Base-by-base conservation (phyloP, 305 asterid species). In the Fraxinus sp. region DNA sequence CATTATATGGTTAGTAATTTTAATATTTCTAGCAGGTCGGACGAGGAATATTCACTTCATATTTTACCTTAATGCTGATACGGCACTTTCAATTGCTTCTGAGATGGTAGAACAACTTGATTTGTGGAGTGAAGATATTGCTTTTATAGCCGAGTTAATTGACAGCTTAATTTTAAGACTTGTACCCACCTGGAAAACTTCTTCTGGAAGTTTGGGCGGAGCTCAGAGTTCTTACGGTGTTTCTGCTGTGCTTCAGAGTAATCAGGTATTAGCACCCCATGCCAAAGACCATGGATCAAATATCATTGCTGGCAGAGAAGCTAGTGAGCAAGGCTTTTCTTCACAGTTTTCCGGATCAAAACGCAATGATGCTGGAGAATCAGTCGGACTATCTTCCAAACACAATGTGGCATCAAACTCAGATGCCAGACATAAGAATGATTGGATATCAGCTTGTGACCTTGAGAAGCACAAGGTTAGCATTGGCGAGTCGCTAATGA, bases 81-180 rank as follows among this genome's bases (percentile, higher is more conserved):
- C 94, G 7, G 91, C 94, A 16, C 74, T 85, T 7, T 86, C 97
- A 77, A 89, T 94, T 83, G 94, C 93, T 81, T 77, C 83, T 6
- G 98, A 94, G 89, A 92, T 94, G 97, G 93, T 91, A 30, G 89
- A 89, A 79, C 85, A 88, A 66, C 91, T 93, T 57, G 92, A 89
- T 71, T 83, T 94, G 82, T 80, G 83, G 24, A 77, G 85, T 49
- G 90, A 87, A 30, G 94, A 94, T 77, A 90, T 87, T 80, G 77
- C 84, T 68, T 72, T 90, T 71, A 90, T 89, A 33, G 92, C 93
- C 35, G 93, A 91, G 74, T 82, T 92, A 81, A 93, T 94, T 49
- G 89, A 90, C 24, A 76, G 70, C 78, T 72, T 93, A 78, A 82
- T 92, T 36, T 22, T 74, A 44, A 87, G 89, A 70, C 81, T 86